Conservation (phyloP, 2,329 filamentous ascomycete species). For the Cercospora sesami region DNA sequence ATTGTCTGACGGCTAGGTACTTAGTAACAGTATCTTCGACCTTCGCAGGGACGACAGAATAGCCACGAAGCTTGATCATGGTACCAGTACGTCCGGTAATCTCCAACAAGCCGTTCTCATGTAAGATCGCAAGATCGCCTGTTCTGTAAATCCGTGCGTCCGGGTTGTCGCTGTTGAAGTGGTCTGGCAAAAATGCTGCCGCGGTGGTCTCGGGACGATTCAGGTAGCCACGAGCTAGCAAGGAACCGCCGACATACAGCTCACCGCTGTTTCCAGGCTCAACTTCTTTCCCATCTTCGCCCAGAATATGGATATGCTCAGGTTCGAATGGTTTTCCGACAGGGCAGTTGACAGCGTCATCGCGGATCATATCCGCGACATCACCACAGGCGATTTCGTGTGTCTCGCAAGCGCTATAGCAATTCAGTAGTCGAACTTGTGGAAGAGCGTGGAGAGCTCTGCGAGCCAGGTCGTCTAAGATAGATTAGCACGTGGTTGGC, state of each 20-base stretch:
- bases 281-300: slow-evolving; percentile 66
- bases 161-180: slow-evolving; percentile 56
- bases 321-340: slow-evolving; percentile 70
- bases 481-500: background rate
- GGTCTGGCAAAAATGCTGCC: slow-evolving; percentile 67
- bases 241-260: slow-evolving; percentile 70
- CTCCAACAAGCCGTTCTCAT: slow-evolving; percentile 68
- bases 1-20: slow-evolving; percentile 68
- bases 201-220: slow-evolving; percentile 77
- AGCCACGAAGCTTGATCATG: slow-evolving; percentile 80
- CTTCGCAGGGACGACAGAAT: slow-evolving; percentile 74
- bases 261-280: slow-evolving; percentile 66
- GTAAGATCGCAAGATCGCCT: slow-evolving; percentile 67
- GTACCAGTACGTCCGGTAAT: slow-evolving; percentile 74
- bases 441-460: slow-evolving; percentile 68
- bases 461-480: slow-evolving; percentile 67
- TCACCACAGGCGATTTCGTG: slow-evolving; percentile 78
- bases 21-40: slow-evolving; percentile 72
- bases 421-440: slow-evolving; percentile 69
- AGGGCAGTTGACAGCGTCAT: slow-evolving; percentile 67
- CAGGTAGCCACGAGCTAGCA: slow-evolving; percentile 74
- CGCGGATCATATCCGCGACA: slow-evolving; percentile 63
- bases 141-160: slow-evolving; percentile 73
- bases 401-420: slow-evolving; percentile 80
- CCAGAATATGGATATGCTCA: slow-evolving; percentile 69